Conservation (phyloP, 164 flowering plant species). For the Malania oleifera region DNA sequence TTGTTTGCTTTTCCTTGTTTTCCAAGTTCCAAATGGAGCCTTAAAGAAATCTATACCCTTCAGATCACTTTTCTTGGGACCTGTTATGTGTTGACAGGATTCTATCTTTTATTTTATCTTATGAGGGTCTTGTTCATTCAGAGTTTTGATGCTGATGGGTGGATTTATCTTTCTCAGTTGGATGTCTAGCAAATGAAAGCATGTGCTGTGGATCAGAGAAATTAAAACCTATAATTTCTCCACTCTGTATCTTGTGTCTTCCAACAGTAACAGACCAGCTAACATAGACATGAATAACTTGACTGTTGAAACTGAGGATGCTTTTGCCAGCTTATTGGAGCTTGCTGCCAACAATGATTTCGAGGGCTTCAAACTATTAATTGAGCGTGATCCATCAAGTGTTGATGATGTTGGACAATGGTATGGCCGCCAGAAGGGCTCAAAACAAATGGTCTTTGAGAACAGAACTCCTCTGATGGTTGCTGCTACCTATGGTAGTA, state of each 20-base stretch:
- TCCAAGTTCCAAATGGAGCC: no score
- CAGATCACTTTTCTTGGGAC: no score
- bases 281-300: conserved; percentile 45
- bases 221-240: conserved; percentile 19
- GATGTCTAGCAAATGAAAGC: conserved; percentile 25
- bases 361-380: conserved; percentile 48
- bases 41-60: no score
- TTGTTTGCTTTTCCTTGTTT: no score
- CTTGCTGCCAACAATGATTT: conserved; percentile 85
- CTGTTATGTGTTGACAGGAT: no score
- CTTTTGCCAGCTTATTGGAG: conserved; percentile 70
- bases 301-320: conserved; percentile 61
- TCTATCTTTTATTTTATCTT: neutral
- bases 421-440: conserved; percentile 83
- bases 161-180: conserved; percentile 18
- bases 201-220: conserved; percentile 44
- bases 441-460: conserved; percentile 77
- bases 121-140: neutral
- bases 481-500: conserved; percentile 88
- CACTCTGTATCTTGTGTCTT: conserved; percentile 9
- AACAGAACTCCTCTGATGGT: conserved; percentile 91
- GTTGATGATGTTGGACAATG: conserved; percentile 73
- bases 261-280: conserved; percentile 13
- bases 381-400: conserved; percentile 49
- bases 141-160: neutral